A percentile compares a stretch with the other conserved stretches of the same genome.
phyloP scores from a whole-genome alignment of 805 yeast species.

The Candida suzukii region DNA sequence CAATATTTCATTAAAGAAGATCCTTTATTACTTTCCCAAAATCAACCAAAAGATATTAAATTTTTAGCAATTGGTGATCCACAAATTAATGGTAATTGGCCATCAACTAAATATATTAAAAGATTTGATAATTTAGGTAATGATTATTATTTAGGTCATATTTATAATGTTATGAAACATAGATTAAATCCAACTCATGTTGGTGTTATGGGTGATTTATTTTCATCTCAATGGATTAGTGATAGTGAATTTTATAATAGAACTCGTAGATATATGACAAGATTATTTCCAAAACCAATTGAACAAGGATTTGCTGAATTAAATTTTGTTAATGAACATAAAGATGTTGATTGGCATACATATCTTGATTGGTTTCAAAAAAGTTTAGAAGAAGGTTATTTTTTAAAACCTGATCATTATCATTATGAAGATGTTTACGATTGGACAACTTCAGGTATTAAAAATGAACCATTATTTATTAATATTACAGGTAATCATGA shows the following conservation, averaged over 20 bases:
- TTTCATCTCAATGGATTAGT: slow-evolving; percentile 91
- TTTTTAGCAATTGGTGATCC: slow-evolving; percentile 92
- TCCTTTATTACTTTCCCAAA: slow-evolving; percentile 5
- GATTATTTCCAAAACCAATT: slow-evolving; percentile 56
- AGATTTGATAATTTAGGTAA: slow-evolving; percentile 83
- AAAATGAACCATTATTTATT: slow-evolving; percentile 58
- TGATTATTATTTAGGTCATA: slow-evolving; percentile 83
- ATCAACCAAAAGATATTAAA: slow-evolving; percentile 35
- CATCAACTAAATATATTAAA: slow-evolving; percentile 60
- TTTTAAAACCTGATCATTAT: slow-evolving; percentile 23
- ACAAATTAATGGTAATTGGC: slow-evolving; percentile 88
- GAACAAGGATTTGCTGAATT: slow-evolving; percentile 42
- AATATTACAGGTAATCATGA: slow-evolving; percentile 95
- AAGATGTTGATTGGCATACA: slow-evolving; percentile 47
- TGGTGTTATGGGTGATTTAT: slow-evolving; percentile 86
- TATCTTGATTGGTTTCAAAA: slow-evolving; percentile 31
- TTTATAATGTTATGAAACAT: slow-evolving; percentile 56
- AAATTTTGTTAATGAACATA: slow-evolving; percentile 40
- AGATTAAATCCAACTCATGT: slow-evolving; percentile 72
- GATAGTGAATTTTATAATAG: slow-evolving; percentile 82
- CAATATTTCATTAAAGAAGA: slow-evolving; percentile 22
- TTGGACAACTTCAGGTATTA: slow-evolving; percentile 41
- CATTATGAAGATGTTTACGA: slow-evolving; percentile 58
- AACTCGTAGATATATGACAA: slow-evolving; percentile 63
- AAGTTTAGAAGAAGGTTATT: slow-evolving; percentile 23